A percentile compares a stretch with the other conserved stretches of the same genome.
Evolutionary conservation across 257 asterid genomes (phyloP).

Genomic region (Salvia rosmarinus): DNA sequence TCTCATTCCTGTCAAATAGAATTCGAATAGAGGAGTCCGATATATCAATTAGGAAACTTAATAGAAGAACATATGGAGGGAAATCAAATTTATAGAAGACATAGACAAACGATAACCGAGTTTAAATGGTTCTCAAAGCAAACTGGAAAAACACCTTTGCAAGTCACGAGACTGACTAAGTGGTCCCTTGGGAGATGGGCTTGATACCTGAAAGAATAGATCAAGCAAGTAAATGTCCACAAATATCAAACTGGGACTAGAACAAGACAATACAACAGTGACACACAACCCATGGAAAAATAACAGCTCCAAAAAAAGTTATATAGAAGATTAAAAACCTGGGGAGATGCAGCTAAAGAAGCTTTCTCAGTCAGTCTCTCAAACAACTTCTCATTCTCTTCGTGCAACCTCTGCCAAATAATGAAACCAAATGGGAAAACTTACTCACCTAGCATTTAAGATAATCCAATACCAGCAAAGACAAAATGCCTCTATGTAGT

Average conservation of each 20-base stretch:
- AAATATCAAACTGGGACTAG: slow-evolving; percentile 31
- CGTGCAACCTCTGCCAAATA: slow-evolving; percentile 82
- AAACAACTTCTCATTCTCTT: slow-evolving; percentile 95
- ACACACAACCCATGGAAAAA: slow-evolving; percentile 25
- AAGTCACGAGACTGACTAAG: slow-evolving; percentile 57
- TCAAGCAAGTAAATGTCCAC: slow-evolving; percentile 29
- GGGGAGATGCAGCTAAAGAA: slow-evolving; percentile 74
- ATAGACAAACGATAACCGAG: background rate
- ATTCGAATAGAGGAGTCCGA: slow-evolving; percentile 18
- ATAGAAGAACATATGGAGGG: background rate
- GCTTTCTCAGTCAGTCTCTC: slow-evolving; percentile 93
- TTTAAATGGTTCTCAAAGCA: slow-evolving; percentile 25
- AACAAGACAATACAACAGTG: slow-evolving; percentile 30
- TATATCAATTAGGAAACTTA: background rate
- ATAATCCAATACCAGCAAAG: slow-evolving; percentile 27
- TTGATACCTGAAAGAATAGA: slow-evolving; percentile 60
- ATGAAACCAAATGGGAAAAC: slow-evolving; percentile 15
- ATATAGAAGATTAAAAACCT: slow-evolving; percentile 52
- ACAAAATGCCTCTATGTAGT: slow-evolving; percentile 2
- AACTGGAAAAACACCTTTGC: slow-evolving; percentile 59
- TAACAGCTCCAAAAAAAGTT: slow-evolving; percentile 16
- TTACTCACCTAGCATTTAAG: slow-evolving; percentile 23
- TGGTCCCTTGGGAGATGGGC: slow-evolving; percentile 65
- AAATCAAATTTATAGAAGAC: slow-evolving; percentile 6
- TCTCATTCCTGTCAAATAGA: slow-evolving; percentile 59